Conservation (phyloP, 352 stramenopile genomes). For the Phytophthora citrophthora region DNA sequence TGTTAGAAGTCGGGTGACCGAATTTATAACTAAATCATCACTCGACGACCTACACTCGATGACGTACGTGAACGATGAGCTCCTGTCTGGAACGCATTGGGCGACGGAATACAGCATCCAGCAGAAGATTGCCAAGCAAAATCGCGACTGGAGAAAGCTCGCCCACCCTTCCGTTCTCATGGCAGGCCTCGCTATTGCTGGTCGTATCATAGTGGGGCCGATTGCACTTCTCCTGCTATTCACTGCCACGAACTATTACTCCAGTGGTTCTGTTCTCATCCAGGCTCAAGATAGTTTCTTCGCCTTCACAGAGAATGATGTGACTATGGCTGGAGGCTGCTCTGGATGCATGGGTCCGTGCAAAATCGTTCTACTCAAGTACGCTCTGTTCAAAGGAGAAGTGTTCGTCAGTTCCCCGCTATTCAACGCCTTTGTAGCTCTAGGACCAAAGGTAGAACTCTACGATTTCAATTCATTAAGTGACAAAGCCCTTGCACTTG, state of each 20-base stretch:
- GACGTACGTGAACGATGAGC: neutral
- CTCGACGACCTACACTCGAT: too few species aligned
- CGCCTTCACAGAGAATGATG: constrained; percentile 19
- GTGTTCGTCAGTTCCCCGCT: constrained; percentile 15
- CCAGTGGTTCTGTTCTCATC: constrained; percentile 7
- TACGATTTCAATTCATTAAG: constrained; percentile 17
- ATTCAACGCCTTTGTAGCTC: constrained; percentile 16
- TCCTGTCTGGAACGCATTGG: neutral
- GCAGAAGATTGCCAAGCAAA: neutral
- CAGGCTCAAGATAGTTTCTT: constrained; percentile 14
- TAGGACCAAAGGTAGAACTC: neutral
- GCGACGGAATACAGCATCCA: constrained; percentile 9
- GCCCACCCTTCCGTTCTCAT: constrained; percentile 8
- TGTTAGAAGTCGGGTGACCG: too few species aligned
- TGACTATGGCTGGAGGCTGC: constrained; percentile 15
- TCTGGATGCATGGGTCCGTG: constrained; percentile 13
- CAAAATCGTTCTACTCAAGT: constrained; percentile 29
- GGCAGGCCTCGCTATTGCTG: constrained; percentile 10
- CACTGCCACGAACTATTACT: constrained; percentile 2
- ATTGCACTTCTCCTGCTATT: constrained; percentile 14
- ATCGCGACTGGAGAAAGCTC: neutral
- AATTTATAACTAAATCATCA: too few species aligned
- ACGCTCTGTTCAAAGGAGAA: constrained; percentile 15
- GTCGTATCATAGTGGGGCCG: constrained; percentile 7
- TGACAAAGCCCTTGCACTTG: constrained; percentile 8